Conservation (phyloP, 441 rosid species). For the Daphne laureola region DNA sequence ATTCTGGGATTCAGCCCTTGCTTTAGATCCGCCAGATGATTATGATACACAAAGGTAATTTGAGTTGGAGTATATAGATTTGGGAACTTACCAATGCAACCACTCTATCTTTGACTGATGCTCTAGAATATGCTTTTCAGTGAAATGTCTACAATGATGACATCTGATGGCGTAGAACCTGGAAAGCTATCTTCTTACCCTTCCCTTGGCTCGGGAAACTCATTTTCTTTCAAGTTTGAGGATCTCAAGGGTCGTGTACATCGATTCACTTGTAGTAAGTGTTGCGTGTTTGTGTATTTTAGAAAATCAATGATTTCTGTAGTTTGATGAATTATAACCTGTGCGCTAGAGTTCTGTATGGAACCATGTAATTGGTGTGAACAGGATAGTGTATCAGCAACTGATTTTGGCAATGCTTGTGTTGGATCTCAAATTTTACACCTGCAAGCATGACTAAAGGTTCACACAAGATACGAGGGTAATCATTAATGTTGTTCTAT, state of each 20-base stretch:
- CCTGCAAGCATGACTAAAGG: too few relatives aligned
- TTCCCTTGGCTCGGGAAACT: slow-evolving; percentile 52
- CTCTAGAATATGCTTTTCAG: slow-evolving; percentile 30
- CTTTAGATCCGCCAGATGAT: slow-evolving; percentile 76
- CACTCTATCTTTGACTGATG: slow-evolving; percentile 17
- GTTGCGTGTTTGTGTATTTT: background rate
- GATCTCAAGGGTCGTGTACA: slow-evolving; percentile 77
- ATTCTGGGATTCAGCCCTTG: slow-evolving; percentile 91
- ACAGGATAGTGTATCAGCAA: too few relatives aligned
- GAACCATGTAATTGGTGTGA: too few relatives aligned
- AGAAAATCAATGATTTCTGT: too few relatives aligned
- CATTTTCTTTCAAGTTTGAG: slow-evolving; percentile 67
- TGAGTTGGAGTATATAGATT: slow-evolving; percentile 9
- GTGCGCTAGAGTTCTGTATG: too few relatives aligned
- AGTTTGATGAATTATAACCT: too few relatives aligned
- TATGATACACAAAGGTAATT: slow-evolving; percentile 59
- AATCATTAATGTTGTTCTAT: background rate
- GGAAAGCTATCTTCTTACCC: slow-evolving; percentile 46
- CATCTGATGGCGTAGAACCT: slow-evolving; percentile 54
- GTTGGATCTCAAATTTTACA: too few relatives aligned
- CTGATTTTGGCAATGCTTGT: too few relatives aligned
- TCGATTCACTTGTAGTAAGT: slow-evolving; percentile 61
- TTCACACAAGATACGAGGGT: too few relatives aligned
- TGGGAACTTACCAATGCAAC: slow-evolving; percentile 11
- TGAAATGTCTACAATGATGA: slow-evolving; percentile 66